Percentiles rank a stretch among this genome's conserved stretches.
phyloP scores from a whole-genome alignment of 352 stramenopile genomes.

The Pythium phragmitis region DNA sequence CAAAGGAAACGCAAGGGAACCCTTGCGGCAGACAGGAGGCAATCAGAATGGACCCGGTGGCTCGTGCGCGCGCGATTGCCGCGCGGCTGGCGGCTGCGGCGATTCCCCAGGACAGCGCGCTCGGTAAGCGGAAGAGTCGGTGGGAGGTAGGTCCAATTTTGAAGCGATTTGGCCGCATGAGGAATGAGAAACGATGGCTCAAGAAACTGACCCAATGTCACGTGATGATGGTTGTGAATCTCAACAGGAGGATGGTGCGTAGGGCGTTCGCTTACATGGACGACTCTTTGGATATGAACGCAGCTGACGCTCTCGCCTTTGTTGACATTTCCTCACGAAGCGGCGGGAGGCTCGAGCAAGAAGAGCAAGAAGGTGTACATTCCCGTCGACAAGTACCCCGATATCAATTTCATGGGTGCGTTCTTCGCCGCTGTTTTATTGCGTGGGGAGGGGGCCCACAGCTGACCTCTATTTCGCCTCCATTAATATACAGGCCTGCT shows the following conservation, averaged over 20 bases:
- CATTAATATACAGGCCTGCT: constrained; percentile 48
- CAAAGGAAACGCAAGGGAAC: constrained; percentile 12
- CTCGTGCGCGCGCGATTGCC: constrained; percentile 78
- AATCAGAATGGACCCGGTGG: constrained; percentile 61
- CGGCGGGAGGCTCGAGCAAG: constrained; percentile 35
- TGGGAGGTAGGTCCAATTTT: constrained; percentile 65
- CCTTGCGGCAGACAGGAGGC: constrained; percentile 30
- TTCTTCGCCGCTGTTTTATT: neutral
- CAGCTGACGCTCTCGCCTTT: neutral
- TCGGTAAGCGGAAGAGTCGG: constrained; percentile 84
- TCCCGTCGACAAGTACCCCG: constrained; percentile 88
- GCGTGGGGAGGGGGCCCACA: neutral
- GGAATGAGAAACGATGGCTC: neutral
- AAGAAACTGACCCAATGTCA: constrained; percentile 10
- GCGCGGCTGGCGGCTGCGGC: constrained; percentile 68
- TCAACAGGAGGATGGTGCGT: constrained; percentile 46
- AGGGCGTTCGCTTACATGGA: too few relatives aligned
- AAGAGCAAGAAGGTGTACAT: constrained; percentile 93
- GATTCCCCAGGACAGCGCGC: constrained; percentile 56
- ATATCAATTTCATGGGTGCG: constrained; percentile 93
- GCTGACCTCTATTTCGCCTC: neutral
- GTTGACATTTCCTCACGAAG: constrained; percentile 3
- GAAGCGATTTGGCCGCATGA: neutral
- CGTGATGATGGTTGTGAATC: neutral
- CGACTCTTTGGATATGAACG: neutral